Conservation (phyloP, 352 stramenopile genomes). For the Phytophthora kernoviae region DNA sequence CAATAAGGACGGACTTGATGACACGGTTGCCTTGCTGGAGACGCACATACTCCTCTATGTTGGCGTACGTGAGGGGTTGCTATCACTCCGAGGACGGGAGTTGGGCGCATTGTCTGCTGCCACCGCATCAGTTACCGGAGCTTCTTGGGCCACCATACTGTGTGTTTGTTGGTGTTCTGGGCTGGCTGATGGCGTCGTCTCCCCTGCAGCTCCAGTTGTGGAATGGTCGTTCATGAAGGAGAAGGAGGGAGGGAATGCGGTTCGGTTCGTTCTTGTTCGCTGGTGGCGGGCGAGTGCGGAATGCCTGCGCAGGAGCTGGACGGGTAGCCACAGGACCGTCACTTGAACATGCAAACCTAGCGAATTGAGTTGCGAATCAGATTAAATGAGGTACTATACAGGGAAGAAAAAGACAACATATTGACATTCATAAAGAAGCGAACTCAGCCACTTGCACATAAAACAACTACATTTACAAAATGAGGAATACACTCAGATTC, state of each 20-base stretch:
- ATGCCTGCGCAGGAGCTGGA: slow-evolving; percentile 8
- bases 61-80: slow-evolving; percentile 81
- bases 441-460: no score
- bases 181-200: slow-evolving; percentile 18
- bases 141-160: slow-evolving; percentile 44
- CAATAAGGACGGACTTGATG: slow-evolving; percentile 98
- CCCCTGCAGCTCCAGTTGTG: slow-evolving; percentile 42
- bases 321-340: slow-evolving; percentile 3
- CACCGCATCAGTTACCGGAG: slow-evolving; percentile 2
- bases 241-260: slow-evolving; percentile 2
- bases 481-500: no score
- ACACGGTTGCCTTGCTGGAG: slow-evolving; percentile 89
- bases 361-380: not conserved
- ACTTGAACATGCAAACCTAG: slow-evolving; percentile 1
- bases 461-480: no score
- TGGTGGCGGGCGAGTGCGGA: slow-evolving; percentile 21
- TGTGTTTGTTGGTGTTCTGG: slow-evolving; percentile 11
- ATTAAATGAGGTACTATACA: no score
- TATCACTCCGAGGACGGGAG: slow-evolving; percentile 55
- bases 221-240: slow-evolving; percentile 36
- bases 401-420: no score
- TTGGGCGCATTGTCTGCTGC: not conserved
- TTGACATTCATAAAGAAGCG: no score
- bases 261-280: slow-evolving; percentile 36
- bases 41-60: slow-evolving; percentile 93